phyloP scores from a whole-genome alignment of 345 rosid genomes.

The Melaleuca alternifolia region DNA sequence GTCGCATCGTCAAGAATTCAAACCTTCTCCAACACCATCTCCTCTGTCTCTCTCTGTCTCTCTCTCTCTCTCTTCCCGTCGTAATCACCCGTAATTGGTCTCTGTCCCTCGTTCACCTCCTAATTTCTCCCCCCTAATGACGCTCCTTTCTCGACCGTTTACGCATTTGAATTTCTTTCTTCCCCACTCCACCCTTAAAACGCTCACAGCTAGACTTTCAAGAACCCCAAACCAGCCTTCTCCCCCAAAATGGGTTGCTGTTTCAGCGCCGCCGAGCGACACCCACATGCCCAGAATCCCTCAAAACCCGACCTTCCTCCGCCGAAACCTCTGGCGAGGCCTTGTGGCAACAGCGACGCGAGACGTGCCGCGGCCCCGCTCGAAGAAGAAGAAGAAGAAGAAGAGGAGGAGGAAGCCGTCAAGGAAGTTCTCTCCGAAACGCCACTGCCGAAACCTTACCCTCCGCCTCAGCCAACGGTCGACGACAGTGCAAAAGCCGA shows the following conservation, averaged over 20 bases:
- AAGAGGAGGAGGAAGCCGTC: slow-evolving; percentile 5
- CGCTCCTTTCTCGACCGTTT: neutral
- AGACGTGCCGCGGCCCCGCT: neutral
- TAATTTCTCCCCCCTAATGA: neutral
- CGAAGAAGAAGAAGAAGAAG: neutral
- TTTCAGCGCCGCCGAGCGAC: slow-evolving; percentile 22
- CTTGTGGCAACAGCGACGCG: neutral
- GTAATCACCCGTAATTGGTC: neutral
- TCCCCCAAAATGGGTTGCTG: slow-evolving; percentile 40
- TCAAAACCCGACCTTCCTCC: neutral
- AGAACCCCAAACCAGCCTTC: neutral
- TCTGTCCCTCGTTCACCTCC: neutral
- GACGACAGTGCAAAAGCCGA: neutral
- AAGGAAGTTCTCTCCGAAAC: slow-evolving; percentile 11
- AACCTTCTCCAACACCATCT: neutral
- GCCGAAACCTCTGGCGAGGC: neutral
- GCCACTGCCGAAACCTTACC: neutral
- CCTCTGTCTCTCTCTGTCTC: neutral
- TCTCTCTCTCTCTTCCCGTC: neutral
- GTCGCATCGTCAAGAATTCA: neutral
- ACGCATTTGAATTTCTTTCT: neutral
- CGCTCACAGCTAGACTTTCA: neutral
- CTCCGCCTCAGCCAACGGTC: neutral
- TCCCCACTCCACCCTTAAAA: neutral
- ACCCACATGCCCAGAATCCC: neutral